Evolutionary conservation across 2,329 filamentous ascomycete genomes (phyloP).

Genomic region (Colletotrichum trifolii): DNA sequence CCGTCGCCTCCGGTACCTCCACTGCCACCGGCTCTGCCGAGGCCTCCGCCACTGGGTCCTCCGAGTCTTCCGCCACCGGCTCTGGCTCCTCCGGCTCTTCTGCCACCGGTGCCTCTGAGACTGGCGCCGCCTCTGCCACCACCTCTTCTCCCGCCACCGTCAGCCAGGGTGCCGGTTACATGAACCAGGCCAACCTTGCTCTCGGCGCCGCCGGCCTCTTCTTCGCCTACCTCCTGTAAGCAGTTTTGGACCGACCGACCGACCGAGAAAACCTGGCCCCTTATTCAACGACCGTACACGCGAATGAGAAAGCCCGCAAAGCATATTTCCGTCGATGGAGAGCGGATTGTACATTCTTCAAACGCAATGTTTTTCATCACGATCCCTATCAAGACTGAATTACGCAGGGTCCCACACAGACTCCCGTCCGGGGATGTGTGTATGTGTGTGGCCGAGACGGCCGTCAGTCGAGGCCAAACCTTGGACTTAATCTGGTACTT

Average conservation of each 20-base stretch:
- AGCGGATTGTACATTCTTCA: constrained; percentile 34
- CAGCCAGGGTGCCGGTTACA: constrained; percentile 30
- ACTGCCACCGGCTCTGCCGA: constrained; percentile 20
- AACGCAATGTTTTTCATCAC: constrained; percentile 9
- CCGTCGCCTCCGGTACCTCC: constrained; percentile 28
- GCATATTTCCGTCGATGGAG: constrained; percentile 33
- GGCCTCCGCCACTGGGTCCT: constrained; percentile 4
- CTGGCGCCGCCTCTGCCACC: constrained; percentile 13
- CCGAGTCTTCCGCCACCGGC: constrained; percentile 4
- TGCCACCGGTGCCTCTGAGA: constrained; percentile 13
- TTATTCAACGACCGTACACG: constrained; percentile 29
- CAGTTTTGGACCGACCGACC: not conserved
- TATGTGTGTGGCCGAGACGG: not conserved
- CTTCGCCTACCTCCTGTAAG: constrained; percentile 38
- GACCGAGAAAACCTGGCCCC: not conserved
- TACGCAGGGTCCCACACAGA: constrained; percentile 2
- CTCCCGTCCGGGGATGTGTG: no score
- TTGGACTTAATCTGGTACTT: constrained; percentile 26
- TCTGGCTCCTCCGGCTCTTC: constrained; percentile 17
- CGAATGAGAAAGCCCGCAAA: constrained; percentile 21
- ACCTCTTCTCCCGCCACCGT: constrained; percentile 26
- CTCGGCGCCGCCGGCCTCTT: constrained; percentile 36
- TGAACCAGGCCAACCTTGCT: constrained; percentile 37
- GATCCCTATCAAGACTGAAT: constrained; percentile 26
- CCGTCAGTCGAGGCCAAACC: constrained; percentile 20